Base-by-base conservation (phyloP, 2,329 filamentous ascomycete genomes). In the Aureobasidium sp. region DNA sequence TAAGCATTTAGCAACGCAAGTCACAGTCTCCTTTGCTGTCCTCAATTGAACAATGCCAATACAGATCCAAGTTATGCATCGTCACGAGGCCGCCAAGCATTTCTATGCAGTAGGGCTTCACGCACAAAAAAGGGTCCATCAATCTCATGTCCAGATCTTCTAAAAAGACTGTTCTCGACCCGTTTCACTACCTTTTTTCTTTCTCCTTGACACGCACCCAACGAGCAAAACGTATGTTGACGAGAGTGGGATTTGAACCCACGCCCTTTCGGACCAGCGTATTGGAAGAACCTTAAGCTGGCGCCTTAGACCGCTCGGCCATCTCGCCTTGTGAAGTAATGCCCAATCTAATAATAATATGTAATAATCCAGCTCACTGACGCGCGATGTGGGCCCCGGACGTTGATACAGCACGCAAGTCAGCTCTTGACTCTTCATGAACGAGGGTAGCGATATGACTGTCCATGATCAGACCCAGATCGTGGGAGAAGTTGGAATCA, bases 271-370 rank as follows among this genome's bases (percentile, higher is more conserved):
- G 44, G 47, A 60, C 57, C 35, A 60, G 57, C 57, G 47, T 50
- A 22, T 45, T 53, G 47, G 29, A 45, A 44, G 24, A 44, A 61
- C 59, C 59, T 61, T 50, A 61, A 61, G 59, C 59, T 61, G 39
- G 59, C 59, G 59, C 59, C 59, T 61, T 61, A 61, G 57, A 61
- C 59, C 59, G 59, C 59, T 61, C 59, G 59, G 59, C 59, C 59
- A 61, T 61, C 59, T 61, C 35, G 31, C 59, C 59, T 8, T 35
- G 33, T 14, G 29, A n/a, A 3, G 2, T n/a, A 19, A 22, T 9
- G 17, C 39, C 8, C 22, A 1, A 9, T 7, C 29, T 27, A 5
- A 5, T 27, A 2, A 3, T 5, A 27, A 27, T 27, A 27, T 24
- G 24, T 24, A 24, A 24, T 24, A 24, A 24, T 24, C 4, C 24